Evolutionary conservation across 2,329 filamentous ascomycete genomes (phyloP), one percentile per base, ranked within the genome.

Genomic region (Pestalotiopsis sp.): DNA sequence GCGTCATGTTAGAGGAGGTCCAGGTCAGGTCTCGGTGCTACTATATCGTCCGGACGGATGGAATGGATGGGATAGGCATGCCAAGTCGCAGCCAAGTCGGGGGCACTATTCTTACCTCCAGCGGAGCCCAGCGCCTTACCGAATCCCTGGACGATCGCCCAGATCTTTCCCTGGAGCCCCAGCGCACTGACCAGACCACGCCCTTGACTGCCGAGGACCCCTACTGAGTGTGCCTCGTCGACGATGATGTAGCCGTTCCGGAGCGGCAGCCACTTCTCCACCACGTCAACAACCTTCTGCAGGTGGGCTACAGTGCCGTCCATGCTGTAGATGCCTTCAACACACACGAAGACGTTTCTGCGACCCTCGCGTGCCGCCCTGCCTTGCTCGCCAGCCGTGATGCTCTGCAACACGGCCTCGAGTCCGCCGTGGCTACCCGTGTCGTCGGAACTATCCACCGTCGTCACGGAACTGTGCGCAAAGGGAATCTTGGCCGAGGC

Each of bases 241-340:
- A 93, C 85, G 11, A 92, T 83, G 4, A 93, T 79, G 68, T 91
- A 83, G 0, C 86, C 88, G 61, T 92, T 93, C 0, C 84, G 84
- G 0, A 70, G 69, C 0, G 90, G 88, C 0, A 94, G 79, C 0
- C 86, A 74, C 1, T 80, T 77, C 56, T 91, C 85, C 0, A 92
- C 85, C 4, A 87, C 81, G 0, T 83, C 77, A 1, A 92, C 84
- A 20, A 95, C 87, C 5, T 89, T 84, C 12, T 75, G 74, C 12
- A 96, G 80, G 0, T 91, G 91, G 0, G 88, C 88, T 20, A 93
- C 80, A 72, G 95, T 92, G 0, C 93, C 93, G 66, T 95, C 93
- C 93, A 96, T 96, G 77, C 92, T 94, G 77, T 96, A 95, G 0
- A 94, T 82, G 0, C 86, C 88, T 72, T 94, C 92, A 0, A 93